phyloP scores from a whole-genome alignment of 1,284 basidiomycete genomes.

The Boletus semigastroideus region DNA sequence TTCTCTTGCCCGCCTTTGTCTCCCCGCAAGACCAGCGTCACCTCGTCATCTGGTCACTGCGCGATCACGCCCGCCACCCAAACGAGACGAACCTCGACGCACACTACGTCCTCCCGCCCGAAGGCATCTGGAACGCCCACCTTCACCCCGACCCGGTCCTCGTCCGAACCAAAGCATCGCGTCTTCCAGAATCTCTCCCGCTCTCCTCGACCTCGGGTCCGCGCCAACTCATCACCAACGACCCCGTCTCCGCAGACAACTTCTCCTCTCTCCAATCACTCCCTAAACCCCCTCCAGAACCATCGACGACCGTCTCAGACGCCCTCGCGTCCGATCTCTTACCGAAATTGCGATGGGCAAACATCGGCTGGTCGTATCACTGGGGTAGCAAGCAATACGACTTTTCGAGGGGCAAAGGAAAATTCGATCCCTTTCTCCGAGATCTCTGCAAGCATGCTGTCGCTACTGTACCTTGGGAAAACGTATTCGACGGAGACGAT shows the following conservation, averaged over 20 bases:
- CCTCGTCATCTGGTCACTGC: constrained; percentile 69
- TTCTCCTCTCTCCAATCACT: constrained; percentile 45
- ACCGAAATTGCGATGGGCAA: constrained; percentile 84
- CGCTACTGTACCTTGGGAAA: constrained; percentile 61
- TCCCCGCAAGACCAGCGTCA: constrained; percentile 57
- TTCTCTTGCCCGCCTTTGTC: constrained; percentile 76
- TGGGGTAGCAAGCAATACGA: constrained; percentile 94
- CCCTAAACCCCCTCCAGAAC: constrained; percentile 57
- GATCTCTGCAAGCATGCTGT: constrained; percentile 66
- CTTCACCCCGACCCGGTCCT: constrained; percentile 37
- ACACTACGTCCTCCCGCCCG: constrained; percentile 73
- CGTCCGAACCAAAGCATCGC: constrained; percentile 41
- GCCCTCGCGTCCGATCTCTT: constrained; percentile 52
- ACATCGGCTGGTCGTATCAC: constrained; percentile 90
- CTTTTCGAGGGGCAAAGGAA: constrained; percentile 65
- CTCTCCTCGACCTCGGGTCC: constrained; percentile 45
- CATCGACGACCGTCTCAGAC: constrained; percentile 55
- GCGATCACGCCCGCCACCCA: constrained; percentile 70
- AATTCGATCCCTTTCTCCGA: constrained; percentile 56
- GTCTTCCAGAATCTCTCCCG: constrained; percentile 26
- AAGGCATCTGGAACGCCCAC: constrained; percentile 73
- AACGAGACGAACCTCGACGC: constrained; percentile 87
- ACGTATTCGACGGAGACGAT: constrained; percentile 49
- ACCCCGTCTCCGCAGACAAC: constrained; percentile 54
- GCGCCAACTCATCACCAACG: constrained; percentile 66